phyloP scores from a whole-genome alignment of 2,329 filamentous ascomycete genomes.

The Cryoendolithus antarcticus region DNA sequence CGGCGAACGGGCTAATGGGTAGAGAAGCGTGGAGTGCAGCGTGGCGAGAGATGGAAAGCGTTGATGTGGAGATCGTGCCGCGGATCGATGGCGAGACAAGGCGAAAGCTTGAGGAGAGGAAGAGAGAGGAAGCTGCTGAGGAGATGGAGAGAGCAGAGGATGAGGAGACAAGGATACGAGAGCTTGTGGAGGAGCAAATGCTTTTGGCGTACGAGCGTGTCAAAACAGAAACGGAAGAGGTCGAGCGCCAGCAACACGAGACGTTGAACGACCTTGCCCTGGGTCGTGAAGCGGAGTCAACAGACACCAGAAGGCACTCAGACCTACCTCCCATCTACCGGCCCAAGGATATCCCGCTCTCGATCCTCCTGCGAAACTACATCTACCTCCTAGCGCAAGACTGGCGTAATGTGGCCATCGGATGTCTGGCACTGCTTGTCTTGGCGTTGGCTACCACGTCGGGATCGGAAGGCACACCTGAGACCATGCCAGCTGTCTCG shows the following conservation, averaged over 20 bases:
- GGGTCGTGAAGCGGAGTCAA: neutral
- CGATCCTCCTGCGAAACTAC: conserved; percentile 42
- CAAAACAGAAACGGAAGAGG: conserved; percentile 1
- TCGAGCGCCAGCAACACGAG: conserved; percentile 1
- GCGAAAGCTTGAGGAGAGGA: conserved; percentile 43
- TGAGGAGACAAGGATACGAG: conserved; percentile 15
- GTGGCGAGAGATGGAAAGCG: conserved; percentile 97
- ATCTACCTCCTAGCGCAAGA: conserved; percentile 40
- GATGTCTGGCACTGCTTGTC: conserved; percentile 24
- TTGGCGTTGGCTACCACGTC: no score
- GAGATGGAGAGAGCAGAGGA: conserved; percentile 22
- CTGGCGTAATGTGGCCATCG: conserved; percentile 39
- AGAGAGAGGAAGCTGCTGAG: conserved; percentile 30
- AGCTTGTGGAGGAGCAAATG: conserved; percentile 13
- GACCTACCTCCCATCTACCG: conserved; percentile 21
- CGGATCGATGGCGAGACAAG: conserved; percentile 49
- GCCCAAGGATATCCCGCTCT: conserved; percentile 36
- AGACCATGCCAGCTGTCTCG: no score
- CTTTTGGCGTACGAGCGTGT: conserved; percentile 5
- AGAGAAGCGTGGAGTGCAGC: conserved; percentile 85
- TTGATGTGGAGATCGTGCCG: conserved; percentile 83
- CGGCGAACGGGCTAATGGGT: conserved; percentile 87
- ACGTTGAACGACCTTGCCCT: neutral
- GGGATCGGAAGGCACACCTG: no score
- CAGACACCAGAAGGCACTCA: neutral